Evolutionary conservation across 441 rosid genomes (phyloP), one percentile per base, ranked within the genome.

Genomic region (Adansonia madagascariensis): DNA sequence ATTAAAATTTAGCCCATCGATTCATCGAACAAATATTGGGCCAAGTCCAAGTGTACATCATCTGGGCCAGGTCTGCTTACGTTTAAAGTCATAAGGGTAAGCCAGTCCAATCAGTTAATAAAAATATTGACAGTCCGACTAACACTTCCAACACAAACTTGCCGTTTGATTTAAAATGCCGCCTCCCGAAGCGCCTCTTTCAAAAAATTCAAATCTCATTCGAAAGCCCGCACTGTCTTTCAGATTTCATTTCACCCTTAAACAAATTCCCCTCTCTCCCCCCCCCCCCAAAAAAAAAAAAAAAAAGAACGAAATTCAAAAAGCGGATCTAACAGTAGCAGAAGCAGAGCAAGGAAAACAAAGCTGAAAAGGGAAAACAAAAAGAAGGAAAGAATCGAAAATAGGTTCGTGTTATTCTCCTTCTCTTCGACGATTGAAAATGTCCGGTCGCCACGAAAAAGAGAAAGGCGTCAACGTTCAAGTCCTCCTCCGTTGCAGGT

Each of bases 401-500:
- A 78, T 76, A 75, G 82, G 72, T 72, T 71, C 87, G 41, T 80
- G 81, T 76, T 89, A 87, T 85, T 88, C 92, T 22, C 88, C 89
- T 56, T 82, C 85, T 0, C 50, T 43, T 70, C 84, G 78, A 71
- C 81, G 89, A 49, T 79, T 39, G 52, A 90, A 85, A 73, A 97
- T 97, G 99, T 88, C 98, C 44, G 90, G 90, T 67, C 98, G 98
- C 50, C 98, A 90, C 80, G 99, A 97, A 80, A 97, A 89, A 75
- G 98, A 97, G 90, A 94, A 91, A 78, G 99, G 99, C 83, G 99
- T 97, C 61, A 94, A 94, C 59, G 98, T 97, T 43, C 99, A 97
- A 83, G 99, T 97, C 31, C 99, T 94, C 60, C 98, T 97, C 10
- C 95, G 99, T 35, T 97, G 99, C 98, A 92, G 99, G 99, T 94